Evolutionary conservation across 2,329 filamentous ascomycete species (phyloP), one percentile per base, ranked within the genome.

Genomic region (Cytospora piceicola): DNA sequence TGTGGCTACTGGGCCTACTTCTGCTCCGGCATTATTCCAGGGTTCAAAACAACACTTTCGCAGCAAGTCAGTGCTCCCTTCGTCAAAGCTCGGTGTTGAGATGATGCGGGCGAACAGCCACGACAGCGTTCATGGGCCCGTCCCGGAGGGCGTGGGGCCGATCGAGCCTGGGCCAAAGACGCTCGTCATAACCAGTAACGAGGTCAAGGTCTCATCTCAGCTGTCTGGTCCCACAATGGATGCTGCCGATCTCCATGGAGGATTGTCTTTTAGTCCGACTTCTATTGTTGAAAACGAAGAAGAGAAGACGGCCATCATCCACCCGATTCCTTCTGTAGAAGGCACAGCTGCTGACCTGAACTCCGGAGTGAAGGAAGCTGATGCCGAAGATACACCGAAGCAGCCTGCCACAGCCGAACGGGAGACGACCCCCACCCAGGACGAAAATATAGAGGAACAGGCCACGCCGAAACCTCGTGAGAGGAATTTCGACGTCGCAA

Each of bases 61-160:
- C 46, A 81, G 79, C 66, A 88, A 88, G 69, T 78, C 80, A 20
- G 81, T 83, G 46, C 83, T 91, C 29, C 90, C 91, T 15, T 91
- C 90, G 62, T 97, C 93, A 0, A 97, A 97, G 77, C 85, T 98
- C 2, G 93, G 93, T 1, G 95, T 93, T 58, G 94, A 98, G 77
- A 97, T 98, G 94, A 94, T 97, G 92, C 88, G 94, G 57, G 96
- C 94, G 24, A 96, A 97, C 76, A 97, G 93, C 73, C 90, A 94
- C 72, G 94, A 96, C 58, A 97, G 94, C 73, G 86, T 92, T 63
- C 81, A 81, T 1, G 61, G 84, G 15, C 67, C 69, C 52, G 58
- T 49, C 9, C 77, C 78, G 14, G 83, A 83, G 3, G 84, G 85
- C 56, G 81, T 78, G 70, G 81, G 80, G 6, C 70, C 68, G 17